Conservation (phyloP, 2,329 filamentous ascomycete species). For the Neophaeococcomyces mojaviensis region DNA sequence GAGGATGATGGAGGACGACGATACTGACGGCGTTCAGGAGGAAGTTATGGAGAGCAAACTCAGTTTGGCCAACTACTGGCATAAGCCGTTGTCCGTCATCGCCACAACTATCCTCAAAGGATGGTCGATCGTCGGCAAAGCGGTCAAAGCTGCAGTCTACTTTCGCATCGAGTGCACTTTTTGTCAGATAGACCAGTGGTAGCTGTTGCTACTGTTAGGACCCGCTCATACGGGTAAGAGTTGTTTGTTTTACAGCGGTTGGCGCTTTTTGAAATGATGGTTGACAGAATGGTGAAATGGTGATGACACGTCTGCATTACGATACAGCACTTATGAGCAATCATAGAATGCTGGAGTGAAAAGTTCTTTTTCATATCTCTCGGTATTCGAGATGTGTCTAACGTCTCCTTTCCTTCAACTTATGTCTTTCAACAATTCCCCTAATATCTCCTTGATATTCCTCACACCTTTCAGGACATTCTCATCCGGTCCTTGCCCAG, state of each 20-base stretch:
- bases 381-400: too few relatives aligned
- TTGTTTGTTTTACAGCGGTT: too few relatives aligned
- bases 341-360: too few relatives aligned
- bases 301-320: too few relatives aligned
- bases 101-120: neutral
- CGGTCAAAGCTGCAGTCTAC: neutral
- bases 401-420: too few relatives aligned
- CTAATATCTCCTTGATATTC: constrained; percentile 64
- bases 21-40: too few relatives aligned
- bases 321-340: too few relatives aligned
- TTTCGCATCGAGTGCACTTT: neutral
- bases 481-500: constrained; percentile 76
- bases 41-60: neutral
- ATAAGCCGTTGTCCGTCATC: neutral
- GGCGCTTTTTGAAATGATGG: too few relatives aligned
- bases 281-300: too few relatives aligned
- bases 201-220: too few relatives aligned
- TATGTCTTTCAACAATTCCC: constrained; percentile 33
- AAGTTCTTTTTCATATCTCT: too few relatives aligned
- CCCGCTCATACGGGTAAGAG: neutral
- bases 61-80: neutral
- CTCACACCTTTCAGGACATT: constrained; percentile 70
- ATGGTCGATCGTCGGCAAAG: neutral
- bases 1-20: neutral
- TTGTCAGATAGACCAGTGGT: neutral